Evolutionary conservation across 176 grass and related monocot genomes (phyloP).

Genomic region (Themeda triandra): DNA sequence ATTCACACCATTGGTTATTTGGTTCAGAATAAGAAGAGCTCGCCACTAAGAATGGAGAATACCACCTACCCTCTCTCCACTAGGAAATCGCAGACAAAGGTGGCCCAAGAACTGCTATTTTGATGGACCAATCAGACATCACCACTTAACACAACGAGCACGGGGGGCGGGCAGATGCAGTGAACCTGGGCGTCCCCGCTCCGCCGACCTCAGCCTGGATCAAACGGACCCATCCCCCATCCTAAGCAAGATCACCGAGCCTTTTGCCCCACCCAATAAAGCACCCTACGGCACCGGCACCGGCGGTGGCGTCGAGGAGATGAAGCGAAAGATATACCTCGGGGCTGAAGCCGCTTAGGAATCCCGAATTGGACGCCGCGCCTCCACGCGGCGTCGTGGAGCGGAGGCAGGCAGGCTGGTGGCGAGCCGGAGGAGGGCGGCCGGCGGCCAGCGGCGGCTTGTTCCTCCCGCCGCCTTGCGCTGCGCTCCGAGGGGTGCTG

Average conservation of each 20-base stretch:
- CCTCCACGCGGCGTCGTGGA: background rate
- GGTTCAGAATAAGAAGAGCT: background rate
- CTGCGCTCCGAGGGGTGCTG: background rate
- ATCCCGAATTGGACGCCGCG: background rate
- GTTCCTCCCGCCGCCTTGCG: conserved; percentile 1
- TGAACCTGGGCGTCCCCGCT: background rate
- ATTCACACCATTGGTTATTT: background rate
- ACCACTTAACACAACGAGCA: background rate
- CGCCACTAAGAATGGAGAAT: background rate
- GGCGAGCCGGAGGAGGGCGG: background rate
- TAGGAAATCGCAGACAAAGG: background rate
- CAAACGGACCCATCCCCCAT: background rate
- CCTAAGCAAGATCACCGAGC: background rate
- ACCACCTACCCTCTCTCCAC: conserved; percentile 8
- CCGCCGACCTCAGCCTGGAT: background rate
- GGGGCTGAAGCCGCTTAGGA: background rate
- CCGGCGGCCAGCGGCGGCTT: background rate
- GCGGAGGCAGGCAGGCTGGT: background rate
- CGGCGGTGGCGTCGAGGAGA: background rate
- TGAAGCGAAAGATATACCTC: background rate
- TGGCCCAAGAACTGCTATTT: background rate
- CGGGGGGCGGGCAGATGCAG: background rate
- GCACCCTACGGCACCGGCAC: background rate
- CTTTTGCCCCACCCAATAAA: background rate
- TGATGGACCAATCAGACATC: background rate